Evolutionary conservation across 805 yeast species (phyloP), one percentile per base, ranked within the genome.

Genomic region (Wickerhamiella brachini): DNA sequence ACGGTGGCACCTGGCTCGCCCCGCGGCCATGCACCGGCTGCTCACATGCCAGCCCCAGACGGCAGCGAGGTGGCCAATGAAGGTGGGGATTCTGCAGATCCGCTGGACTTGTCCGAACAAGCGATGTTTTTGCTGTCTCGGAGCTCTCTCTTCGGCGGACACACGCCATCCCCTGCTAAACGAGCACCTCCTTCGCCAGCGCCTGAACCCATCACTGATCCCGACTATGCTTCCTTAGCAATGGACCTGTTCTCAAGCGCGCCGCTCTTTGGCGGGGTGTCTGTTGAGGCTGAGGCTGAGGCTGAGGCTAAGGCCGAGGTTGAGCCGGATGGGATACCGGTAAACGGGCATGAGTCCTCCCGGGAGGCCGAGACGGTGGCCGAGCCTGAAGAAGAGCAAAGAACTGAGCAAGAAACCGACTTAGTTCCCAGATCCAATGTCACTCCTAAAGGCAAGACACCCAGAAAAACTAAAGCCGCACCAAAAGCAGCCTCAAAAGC

Each of bases 1-100:
- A 41, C 52, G 1, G 54, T 58, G 5, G 54, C 52, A 6, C 54
- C 53, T 3, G 34, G 34, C 34, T 9, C 34, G 15, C 34, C 34
- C 12, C 12, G 12, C 4, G 15, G 12, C 15, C 34, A 29, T 4
- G 34, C 34, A 9, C 12, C 31, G 31, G 6, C 34, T 29, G 15
- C 12, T 4, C 15, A 9, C 3, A 15, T 9, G 34, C 34, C 15
- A 9, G 12, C 12, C 12, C 3, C 12, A 15, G 34, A 29, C 3
- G 34, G 4, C 15, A 15, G 15, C 15, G 34, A 29, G 34, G 12
- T 12, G 34, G 34, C 12, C 5, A 15, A 9, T 9, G 12, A 29
- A 12, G 34, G 15, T 9, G 44, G 6, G 22, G 45, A 42, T 18
- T 5, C 20, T 26, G 15, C 26, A 20, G 22, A 13, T 6, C 15